Base-by-base conservation (phyloP, 352 stramenopile species). In the Blastocystis sp. region DNA sequence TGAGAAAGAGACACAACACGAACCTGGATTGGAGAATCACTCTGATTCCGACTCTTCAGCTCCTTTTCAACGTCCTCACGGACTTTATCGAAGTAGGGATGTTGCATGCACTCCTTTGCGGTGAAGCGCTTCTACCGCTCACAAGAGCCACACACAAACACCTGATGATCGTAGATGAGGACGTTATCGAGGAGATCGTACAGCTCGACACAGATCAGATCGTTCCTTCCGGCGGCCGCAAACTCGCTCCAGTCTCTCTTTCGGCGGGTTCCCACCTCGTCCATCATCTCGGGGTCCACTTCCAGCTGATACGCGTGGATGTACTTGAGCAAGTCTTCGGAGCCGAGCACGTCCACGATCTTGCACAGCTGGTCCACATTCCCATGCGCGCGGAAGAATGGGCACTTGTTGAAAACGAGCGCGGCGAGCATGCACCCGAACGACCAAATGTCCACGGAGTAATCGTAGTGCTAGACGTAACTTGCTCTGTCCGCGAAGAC, bases 301-400 rank as follows among this genome's bases (percentile, higher is more conserved):
- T 99, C 95, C 57, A 99, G 90, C 78, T 98, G 95, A 92, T 99
- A 99, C 43, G 95, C 98, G 74, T 98, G 96, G 45, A 99, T 91
- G 92, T 99, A 99, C 89, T 97, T 93, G 76, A 98, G 97, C 11
- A 99, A 92, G 91, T 98, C 96, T 89, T 98, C 96, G 6, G 96
- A 98, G 70, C 96, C 96, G 89, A 98, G 93, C 42, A 97, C 93
- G 91, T 98, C 98, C 74, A 95, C 95, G 90, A 99, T 98, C 91
- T 98, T 98, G 38, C 98, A 95, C 38, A 99, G 92, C 92, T 99
- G 97, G 92, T 99, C 97, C 90, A 97, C 98, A 90, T 99, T 99
- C 89, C 98, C 96, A 79, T 98, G 95, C 52, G 96, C 97, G 90
- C 98, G 95, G 91, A 99, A 99, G 90, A 99, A 99, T 4, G 96